phyloP scores from a whole-genome alignment of 1,284 basidiomycete genomes.

The Cutaneotrichosporon daszewskae region DNA sequence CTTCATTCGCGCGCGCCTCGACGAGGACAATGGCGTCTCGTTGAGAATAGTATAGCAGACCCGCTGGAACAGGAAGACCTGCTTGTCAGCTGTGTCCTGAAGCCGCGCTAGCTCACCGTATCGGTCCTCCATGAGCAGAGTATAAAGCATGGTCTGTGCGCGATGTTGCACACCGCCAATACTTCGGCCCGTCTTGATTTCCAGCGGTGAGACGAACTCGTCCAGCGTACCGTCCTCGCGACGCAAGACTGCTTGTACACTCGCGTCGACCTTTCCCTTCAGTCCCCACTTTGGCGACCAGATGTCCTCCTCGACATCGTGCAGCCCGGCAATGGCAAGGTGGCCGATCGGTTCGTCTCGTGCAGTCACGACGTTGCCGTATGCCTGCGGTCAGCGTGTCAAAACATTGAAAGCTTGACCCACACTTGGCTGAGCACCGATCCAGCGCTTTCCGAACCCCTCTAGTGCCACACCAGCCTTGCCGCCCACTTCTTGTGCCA shows the following conservation, averaged over 20 bases:
- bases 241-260: slow-evolving; percentile 64
- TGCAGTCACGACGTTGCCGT: slow-evolving; percentile 6
- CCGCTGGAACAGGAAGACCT: slow-evolving; percentile 52
- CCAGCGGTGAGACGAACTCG: slow-evolving; percentile 59
- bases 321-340: slow-evolving; percentile 66
- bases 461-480: slow-evolving; percentile 40
- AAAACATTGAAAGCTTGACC: neutral
- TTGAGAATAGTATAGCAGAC: slow-evolving; percentile 91
- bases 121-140: slow-evolving; percentile 80
- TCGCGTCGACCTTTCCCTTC: slow-evolving; percentile 93
- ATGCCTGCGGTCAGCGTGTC: slow-evolving; percentile 8
- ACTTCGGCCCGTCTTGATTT: slow-evolving; percentile 89
- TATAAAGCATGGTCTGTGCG: slow-evolving; percentile 97
- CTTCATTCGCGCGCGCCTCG: slow-evolving; percentile 68
- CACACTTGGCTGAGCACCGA: slow-evolving; percentile 15
- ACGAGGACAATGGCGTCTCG: slow-evolving; percentile 80
- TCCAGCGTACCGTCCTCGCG: slow-evolving; percentile 19
- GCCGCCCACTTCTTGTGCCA: slow-evolving; percentile 37
- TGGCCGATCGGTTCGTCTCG: slow-evolving; percentile 25
- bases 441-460: slow-evolving; percentile 41
- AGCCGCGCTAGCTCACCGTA: slow-evolving; percentile 55
- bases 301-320: slow-evolving; percentile 94
- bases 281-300: slow-evolving; percentile 93
- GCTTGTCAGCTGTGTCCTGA: neutral
- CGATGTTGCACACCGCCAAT: slow-evolving; percentile 81